Conservation (phyloP, 2,329 filamentous ascomycete species). For the Nemania bipapillata region DNA sequence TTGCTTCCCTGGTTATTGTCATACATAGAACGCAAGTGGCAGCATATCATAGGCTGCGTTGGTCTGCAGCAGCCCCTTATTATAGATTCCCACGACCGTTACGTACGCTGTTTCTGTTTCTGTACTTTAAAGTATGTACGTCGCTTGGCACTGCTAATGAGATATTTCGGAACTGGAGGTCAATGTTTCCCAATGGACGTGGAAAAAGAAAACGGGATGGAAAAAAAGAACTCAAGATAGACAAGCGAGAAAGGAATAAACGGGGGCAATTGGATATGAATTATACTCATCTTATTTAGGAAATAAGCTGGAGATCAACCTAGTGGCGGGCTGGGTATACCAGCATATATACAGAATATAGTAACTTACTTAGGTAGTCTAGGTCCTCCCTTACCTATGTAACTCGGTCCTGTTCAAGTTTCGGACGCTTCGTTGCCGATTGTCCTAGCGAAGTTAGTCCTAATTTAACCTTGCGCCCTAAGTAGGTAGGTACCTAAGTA, state of each 20-base stretch:
- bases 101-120: not conserved
- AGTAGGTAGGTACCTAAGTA: not conserved
- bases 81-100: not conserved
- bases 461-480: slow-evolving; percentile 12
- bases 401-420: not conserved
- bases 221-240: slow-evolving; percentile 16
- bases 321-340: no score
- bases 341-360: no score
- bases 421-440: slow-evolving; percentile 35
- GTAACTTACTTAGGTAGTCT: not conserved
- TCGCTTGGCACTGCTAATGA: slow-evolving; percentile 11
- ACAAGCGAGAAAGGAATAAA: slow-evolving; percentile 17
- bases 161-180: not conserved
- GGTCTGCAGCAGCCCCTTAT: slow-evolving; percentile 18
- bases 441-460: slow-evolving; percentile 34
- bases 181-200: slow-evolving; percentile 6
- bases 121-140: no score
- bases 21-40: slow-evolving; percentile 3
- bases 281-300: slow-evolving; percentile 24
- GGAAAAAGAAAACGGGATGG: not conserved
- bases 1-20: not conserved
- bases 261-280: not conserved
- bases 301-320: slow-evolving; percentile 15
- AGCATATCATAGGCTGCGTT: slow-evolving; percentile 17
- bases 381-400: not conserved